These are phyloP conservation scores for Ceratocystis cacaofunesta DNA, from an alignment of 2,329 filamentous ascomycete genomes.

Conservation along the genomic window DNA sequence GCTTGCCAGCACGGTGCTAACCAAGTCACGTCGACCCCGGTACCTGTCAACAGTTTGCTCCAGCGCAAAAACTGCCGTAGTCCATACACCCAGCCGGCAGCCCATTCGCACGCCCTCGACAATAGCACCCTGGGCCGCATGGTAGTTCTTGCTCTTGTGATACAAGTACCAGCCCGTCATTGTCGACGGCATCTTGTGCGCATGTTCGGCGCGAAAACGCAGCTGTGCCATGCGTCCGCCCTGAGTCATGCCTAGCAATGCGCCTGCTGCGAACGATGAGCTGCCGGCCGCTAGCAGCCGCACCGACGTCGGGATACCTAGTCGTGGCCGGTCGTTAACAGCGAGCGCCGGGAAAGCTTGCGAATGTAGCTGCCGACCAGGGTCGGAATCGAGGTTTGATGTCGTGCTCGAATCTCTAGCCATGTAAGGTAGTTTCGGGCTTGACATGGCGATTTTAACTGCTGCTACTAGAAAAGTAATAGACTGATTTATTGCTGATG, in stretches of 20 bases:
- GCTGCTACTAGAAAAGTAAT: background rate
- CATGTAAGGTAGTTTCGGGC: background rate
- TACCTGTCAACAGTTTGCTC: slow-evolving; percentile 76
- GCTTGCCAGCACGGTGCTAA: slow-evolving; percentile 70
- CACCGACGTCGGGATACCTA: slow-evolving; percentile 47
- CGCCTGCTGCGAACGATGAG: slow-evolving; percentile 52
- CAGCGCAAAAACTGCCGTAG: slow-evolving; percentile 58
- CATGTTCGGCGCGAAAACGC: slow-evolving; percentile 88
- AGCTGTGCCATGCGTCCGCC: slow-evolving; percentile 61
- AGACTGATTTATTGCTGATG: no score
- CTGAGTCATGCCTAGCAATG: slow-evolving; percentile 54
- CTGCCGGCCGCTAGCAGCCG: slow-evolving; percentile 52
- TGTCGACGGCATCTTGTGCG: slow-evolving; percentile 74
- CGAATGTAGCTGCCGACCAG: no score
- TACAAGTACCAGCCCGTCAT: slow-evolving; percentile 94
- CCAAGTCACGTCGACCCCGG: slow-evolving; percentile 53
- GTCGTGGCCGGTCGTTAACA: slow-evolving; percentile 26
- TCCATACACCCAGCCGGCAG: slow-evolving; percentile 54
- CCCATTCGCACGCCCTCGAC: slow-evolving; percentile 68
- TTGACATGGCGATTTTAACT: background rate
- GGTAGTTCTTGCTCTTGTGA: slow-evolving; percentile 95
- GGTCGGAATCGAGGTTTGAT: no score
- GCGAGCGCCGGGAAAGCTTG: background rate
- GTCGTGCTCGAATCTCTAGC: background rate
- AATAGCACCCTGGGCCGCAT: slow-evolving; percentile 60